Evolutionary conservation across 371 early-diverging fungal genomes (phyloP).

Genomic region (Encephalitozoon cuniculi): DNA sequence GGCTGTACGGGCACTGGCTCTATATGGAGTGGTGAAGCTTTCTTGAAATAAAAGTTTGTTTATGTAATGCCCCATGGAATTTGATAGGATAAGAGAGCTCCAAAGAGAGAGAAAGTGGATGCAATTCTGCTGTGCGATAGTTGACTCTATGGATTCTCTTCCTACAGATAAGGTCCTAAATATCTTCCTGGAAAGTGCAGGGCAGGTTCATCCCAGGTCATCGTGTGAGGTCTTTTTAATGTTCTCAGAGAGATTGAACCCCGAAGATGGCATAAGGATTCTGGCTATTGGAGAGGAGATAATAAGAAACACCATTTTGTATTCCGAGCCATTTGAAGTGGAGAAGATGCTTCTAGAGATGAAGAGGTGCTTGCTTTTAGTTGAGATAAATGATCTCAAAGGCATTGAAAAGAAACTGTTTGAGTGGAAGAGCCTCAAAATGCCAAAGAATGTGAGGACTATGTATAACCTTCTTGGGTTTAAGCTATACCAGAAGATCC

Average conservation of each 20-base stretch:
- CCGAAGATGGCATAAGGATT: neutral
- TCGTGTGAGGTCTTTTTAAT: neutral
- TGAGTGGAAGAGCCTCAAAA: slow-evolving; percentile 10
- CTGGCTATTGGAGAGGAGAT: neutral
- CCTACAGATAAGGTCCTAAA: neutral
- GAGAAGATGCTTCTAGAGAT: slow-evolving; percentile 6
- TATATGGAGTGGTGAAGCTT: neutral
- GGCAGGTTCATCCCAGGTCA: slow-evolving; percentile 9
- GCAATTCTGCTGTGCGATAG: neutral
- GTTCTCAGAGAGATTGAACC: neutral
- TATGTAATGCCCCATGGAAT: slow-evolving; percentile 1
- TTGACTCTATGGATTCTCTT: neutral
- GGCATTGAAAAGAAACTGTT: slow-evolving; percentile 10
- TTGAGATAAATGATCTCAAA: neutral
- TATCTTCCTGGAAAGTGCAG: slow-evolving; percentile 7
- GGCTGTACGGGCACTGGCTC: no score
- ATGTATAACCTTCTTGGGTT: slow-evolving; percentile 9
- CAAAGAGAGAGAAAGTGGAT: neutral
- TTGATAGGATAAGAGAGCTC: neutral
- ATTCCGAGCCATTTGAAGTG: slow-evolving; percentile 4
- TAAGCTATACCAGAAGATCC: neutral
- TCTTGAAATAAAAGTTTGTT: slow-evolving; percentile 10
- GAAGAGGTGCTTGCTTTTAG: slow-evolving; percentile 4
- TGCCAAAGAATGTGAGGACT: slow-evolving; percentile 1
- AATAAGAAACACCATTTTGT: slow-evolving; percentile 1